Evolutionary conservation across 768 basidiomycete species (phyloP).

Genomic region (Boletus coccyginus): DNA sequence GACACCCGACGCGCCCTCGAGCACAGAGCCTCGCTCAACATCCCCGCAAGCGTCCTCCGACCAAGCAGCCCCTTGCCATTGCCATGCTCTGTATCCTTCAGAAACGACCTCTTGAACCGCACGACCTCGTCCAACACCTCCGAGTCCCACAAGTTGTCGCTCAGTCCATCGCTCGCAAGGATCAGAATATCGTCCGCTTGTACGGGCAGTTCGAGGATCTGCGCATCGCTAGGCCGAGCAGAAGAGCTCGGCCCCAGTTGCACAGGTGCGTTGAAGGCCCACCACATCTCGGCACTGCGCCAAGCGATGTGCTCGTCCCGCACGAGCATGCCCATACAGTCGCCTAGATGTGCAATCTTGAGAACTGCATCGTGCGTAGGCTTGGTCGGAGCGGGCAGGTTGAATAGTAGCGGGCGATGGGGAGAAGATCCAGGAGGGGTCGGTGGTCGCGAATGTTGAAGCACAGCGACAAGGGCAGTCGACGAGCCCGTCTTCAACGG

Average conservation of each 20-base stretch:
- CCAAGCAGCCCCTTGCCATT: conserved; percentile 34
- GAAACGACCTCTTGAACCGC: conserved; percentile 47
- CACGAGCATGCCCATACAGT: conserved; percentile 86
- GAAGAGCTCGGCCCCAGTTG: conserved; percentile 61
- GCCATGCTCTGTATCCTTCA: conserved; percentile 20
- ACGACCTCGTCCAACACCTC: conserved; percentile 81
- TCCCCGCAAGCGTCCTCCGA: conserved; percentile 57
- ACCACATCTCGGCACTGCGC: conserved; percentile 93
- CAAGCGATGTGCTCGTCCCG: conserved; percentile 77
- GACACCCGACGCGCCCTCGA: conserved; percentile 72
- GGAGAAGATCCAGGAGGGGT: conserved; percentile 15
- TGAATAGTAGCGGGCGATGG: conserved; percentile 18
- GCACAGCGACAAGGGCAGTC: conserved; percentile 64
- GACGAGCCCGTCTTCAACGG: conserved; percentile 62
- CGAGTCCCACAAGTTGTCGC: conserved; percentile 87
- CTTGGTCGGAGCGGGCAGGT: conserved; percentile 25
- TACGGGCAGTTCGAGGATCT: conserved; percentile 67
- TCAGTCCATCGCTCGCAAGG: conserved; percentile 76
- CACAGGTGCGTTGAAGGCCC: conserved; percentile 68
- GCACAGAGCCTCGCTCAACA: conserved; percentile 79
- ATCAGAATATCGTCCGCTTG: conserved; percentile 73
- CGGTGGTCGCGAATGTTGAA: conserved; percentile 41
- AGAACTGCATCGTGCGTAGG: conserved; percentile 57
- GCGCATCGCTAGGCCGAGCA: conserved; percentile 67
- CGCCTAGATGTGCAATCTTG: conserved; percentile 81